Conservation (phyloP, 1,284 basidiomycete species). For the Pseudozyma tsukubaensis region DNA sequence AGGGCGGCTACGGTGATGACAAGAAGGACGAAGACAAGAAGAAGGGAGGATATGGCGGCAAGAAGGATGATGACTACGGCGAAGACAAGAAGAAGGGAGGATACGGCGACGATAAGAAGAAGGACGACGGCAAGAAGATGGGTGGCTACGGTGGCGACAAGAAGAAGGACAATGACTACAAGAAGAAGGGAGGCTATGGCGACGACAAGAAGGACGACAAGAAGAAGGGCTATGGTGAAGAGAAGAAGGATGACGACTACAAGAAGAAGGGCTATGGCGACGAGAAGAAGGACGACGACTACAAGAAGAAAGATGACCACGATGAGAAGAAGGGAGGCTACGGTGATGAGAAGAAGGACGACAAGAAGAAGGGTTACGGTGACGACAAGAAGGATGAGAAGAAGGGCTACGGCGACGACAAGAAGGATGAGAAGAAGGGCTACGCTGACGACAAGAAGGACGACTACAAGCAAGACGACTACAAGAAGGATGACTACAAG, state of each 20-base stretch:
- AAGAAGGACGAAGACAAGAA: constrained; percentile 10
- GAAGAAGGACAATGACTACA: constrained; percentile 1
- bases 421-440: constrained; percentile 6
- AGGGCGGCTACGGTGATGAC: constrained; percentile 2
- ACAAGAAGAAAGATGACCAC: constrained; percentile 11
- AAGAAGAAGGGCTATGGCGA: constrained; percentile 8
- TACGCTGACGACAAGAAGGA: constrained; percentile 11
- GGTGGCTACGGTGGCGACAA: constrained; percentile 4
- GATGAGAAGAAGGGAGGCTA: constrained; percentile 11
- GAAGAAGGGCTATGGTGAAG: constrained; percentile 6
- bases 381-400: constrained; percentile 8
- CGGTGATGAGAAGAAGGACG: constrained; percentile 11
- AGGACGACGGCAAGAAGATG: constrained; percentile 3
- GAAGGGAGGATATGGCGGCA: constrained; percentile 7
- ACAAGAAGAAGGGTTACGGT: constrained; percentile 15
- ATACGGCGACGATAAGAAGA: constrained; percentile 7
- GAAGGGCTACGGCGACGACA: constrained; percentile 3
- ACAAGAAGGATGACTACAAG: constrained; percentile 11
- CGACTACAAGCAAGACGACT: constrained; percentile 1
- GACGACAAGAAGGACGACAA: constrained; percentile 7
- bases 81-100: constrained; percentile 8
- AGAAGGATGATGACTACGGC: constrained; percentile 1
- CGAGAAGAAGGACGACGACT: constrained; percentile 11
- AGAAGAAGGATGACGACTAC: constrained; percentile 1
- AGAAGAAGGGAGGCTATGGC: constrained; percentile 8